A percentile compares a stretch with the other conserved stretches of the same genome.
phyloP scores from a whole-genome alignment of 83 land plant genomes.

The Isoetes engelmannii region DNA sequence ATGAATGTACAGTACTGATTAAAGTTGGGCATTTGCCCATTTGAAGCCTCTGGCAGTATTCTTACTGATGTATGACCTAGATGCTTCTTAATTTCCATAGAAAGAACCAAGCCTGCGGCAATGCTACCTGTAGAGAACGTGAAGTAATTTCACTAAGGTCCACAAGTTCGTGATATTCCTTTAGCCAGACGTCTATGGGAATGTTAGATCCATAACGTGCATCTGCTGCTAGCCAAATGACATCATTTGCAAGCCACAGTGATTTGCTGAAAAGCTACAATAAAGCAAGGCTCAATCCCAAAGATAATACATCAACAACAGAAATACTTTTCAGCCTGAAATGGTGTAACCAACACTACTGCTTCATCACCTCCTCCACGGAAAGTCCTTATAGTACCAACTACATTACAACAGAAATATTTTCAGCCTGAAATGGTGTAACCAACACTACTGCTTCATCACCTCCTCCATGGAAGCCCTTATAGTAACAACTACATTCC shows the following conservation, averaged over 20 bases:
- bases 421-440: slow-evolving; percentile 6
- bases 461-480: too few relatives aligned
- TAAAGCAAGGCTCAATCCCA: slow-evolving; percentile 68
- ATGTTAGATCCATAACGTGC: slow-evolving; percentile 56
- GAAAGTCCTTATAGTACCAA: slow-evolving; percentile 85
- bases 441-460: background rate
- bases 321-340: slow-evolving; percentile 33
- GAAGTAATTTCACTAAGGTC: slow-evolving; percentile 4
- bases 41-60: slow-evolving; percentile 77
- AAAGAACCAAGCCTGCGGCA: slow-evolving; percentile 78
- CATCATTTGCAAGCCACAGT: slow-evolving; percentile 89
- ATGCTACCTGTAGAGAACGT: slow-evolving; percentile 58
- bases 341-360: slow-evolving; percentile 86
- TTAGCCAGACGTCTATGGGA: slow-evolving; percentile 79
- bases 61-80: slow-evolving; percentile 38
- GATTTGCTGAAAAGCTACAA: slow-evolving; percentile 52
- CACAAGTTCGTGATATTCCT: slow-evolving; percentile 55
- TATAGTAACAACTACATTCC: slow-evolving; percentile 70
- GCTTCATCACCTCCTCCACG: slow-evolving; percentile 92
- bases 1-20: slow-evolving; percentile 25
- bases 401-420: slow-evolving; percentile 34
- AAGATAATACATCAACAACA: slow-evolving; percentile 44
- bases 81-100: slow-evolving; percentile 29
- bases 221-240: slow-evolving; percentile 87
- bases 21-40: slow-evolving; percentile 97